A percentile compares a stretch with the other conserved stretches of the same genome.
phyloP scores from a whole-genome alignment of 75 land plant species.

The Larix kaempferi region DNA sequence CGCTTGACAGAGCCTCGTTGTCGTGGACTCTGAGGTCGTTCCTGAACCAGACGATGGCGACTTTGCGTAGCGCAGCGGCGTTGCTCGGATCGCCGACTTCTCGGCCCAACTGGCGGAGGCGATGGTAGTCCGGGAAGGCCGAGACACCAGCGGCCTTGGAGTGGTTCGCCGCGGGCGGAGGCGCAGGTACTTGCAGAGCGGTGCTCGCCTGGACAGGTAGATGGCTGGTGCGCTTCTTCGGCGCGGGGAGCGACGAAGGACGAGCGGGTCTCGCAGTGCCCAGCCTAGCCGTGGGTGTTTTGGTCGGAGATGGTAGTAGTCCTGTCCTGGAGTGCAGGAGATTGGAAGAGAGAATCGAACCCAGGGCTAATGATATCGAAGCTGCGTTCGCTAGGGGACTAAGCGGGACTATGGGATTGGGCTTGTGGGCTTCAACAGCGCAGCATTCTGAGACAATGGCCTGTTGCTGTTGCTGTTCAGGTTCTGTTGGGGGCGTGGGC shows the following conservation, averaged over 20 bases:
- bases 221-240: conserved; percentile 26
- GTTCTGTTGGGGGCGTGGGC: background rate
- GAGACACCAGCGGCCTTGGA: conserved; percentile 28
- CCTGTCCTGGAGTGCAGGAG: background rate
- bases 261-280: conserved; percentile 1
- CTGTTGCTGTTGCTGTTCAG: background rate
- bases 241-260: conserved; percentile 6
- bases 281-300: background rate
- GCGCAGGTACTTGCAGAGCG: conserved; percentile 15
- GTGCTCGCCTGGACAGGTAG: conserved; percentile 18
- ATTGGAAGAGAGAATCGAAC: background rate
- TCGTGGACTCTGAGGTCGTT: conserved; percentile 85
- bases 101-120: conserved; percentile 35
- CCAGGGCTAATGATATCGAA: conserved; percentile 3
- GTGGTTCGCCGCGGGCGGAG: conserved; percentile 11
- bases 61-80: conserved; percentile 58
- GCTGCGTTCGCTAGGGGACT: background rate
- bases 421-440: background rate
- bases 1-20: conserved; percentile 70
- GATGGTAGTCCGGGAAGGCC: conserved; percentile 45
- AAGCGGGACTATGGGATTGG: background rate
- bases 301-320: background rate
- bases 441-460: background rate
- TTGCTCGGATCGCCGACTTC: conserved; percentile 47
- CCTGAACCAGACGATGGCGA: conserved; percentile 83